Base-by-base conservation (phyloP, 768 basidiomycete species). In the Naematelia aurantialba region DNA sequence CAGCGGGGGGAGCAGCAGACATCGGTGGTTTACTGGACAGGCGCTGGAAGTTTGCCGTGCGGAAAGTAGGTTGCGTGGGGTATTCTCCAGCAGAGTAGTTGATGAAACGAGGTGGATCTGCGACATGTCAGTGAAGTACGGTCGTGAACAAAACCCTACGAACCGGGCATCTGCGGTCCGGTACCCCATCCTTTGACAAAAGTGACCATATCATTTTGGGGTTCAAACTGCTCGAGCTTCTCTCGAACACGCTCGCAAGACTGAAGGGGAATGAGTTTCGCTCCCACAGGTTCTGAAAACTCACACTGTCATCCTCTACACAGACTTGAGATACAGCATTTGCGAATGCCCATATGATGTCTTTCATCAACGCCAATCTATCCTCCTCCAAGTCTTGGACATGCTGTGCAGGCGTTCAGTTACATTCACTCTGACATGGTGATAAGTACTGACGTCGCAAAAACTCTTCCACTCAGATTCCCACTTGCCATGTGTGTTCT, bases 321-420 rank as follows among this genome's bases (percentile, higher is more conserved):
- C 96, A 97, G 13, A 93, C 89, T 11, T 88, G 89, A 13, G 93
- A 96, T n/a, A 96, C 87, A 0, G 88, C 87, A 75, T 99, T 99
- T 0, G 96, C 92, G 75, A 90, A 97, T 5, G 85, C 84, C 94
- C 96, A 99, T 78, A 96, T 82, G 66, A 89, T 89, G 73, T 93
- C 90, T 79, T 94, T 97, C 80, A 88, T 86, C 74, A 94, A 90
- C 60, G 92, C 90, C 72, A 93, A 79, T n/a, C 96, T 84, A 59
- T 92, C 87, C 67, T 97, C 92, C 70, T 99, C 96, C 51, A 96
- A 79, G 79, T 99, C 96, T 78, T 99, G 96, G 62, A 90, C 90
- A 45, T 84, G 84, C 75, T 76, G 58, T 5, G 17, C 13, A 0
- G 58, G 65, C 57, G 62, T 50, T 56, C 45, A 5, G 22, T 4